Conservation (phyloP, 495 filamentous ascomycete genomes). For the Hypomontagnella submonticulosa region DNA sequence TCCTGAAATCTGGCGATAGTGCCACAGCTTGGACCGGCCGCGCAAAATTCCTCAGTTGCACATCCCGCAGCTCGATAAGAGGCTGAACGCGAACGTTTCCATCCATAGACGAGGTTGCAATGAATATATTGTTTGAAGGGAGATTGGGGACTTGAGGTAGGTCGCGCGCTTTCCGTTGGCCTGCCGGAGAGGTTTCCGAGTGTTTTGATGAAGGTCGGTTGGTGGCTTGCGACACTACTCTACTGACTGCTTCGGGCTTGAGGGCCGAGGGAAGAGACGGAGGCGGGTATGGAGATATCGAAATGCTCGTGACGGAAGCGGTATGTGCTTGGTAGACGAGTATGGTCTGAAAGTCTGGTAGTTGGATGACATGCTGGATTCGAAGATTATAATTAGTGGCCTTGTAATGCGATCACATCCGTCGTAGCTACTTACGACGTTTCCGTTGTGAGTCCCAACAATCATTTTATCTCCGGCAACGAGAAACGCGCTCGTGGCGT, state of each 20-base stretch:
- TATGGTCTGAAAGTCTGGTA: constrained; percentile 81
- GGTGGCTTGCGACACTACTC: constrained; percentile 56
- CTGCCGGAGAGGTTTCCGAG: constrained; percentile 62
- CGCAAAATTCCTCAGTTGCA: constrained; percentile 90
- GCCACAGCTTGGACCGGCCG: constrained; percentile 90
- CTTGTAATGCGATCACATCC: neutral
- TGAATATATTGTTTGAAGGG: constrained; percentile 87
- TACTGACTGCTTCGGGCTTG: constrained; percentile 63
- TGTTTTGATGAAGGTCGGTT: constrained; percentile 61
- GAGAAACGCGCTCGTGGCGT: constrained; percentile 89
- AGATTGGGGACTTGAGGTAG: constrained; percentile 67
- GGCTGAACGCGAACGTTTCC: constrained; percentile 92
- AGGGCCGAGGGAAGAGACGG: constrained; percentile 66
- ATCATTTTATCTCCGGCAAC: constrained; percentile 98
- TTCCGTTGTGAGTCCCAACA: constrained; percentile 95
- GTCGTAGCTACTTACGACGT: constrained; percentile 76
- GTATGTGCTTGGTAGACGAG: constrained; percentile 90
- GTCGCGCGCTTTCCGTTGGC: constrained; percentile 60
- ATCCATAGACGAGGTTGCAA: constrained; percentile 93
- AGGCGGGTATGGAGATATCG: constrained; percentile 89
- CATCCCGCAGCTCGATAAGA: constrained; percentile 77
- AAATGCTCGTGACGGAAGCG: constrained; percentile 88
- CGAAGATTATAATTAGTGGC: constrained; percentile 2
- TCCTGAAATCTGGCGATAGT: constrained; percentile 91
- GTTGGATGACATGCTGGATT: constrained; percentile 80